Evolutionary conservation across 768 basidiomycete genomes (phyloP), one percentile per base, ranked within the genome.

Genomic region (Rhodotorula kratochvilovae): DNA sequence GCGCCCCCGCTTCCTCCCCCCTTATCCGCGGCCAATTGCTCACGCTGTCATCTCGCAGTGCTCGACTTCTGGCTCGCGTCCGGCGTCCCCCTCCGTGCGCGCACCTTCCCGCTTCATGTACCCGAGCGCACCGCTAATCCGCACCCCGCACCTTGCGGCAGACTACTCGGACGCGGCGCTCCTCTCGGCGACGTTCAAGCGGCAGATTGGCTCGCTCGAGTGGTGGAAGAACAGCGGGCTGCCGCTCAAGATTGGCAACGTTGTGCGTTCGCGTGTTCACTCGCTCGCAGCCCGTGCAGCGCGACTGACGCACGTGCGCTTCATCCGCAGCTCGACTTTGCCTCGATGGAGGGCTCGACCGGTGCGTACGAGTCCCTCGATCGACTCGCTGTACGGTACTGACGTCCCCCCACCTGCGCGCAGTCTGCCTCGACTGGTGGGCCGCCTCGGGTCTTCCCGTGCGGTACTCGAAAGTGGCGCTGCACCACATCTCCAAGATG

Each of bases 381-480:
- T n/a, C n/a, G n/a, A n/a, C n/a, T n/a, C n/a, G n/a, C n/a, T n/a
- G n/a, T n/a, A 48, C 19, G 19, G 7, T 7, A 56, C 15, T 42
- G 21, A 21, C 36, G 25, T 16, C 10, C 19, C 21, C 35, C 35
- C 15, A 13, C 1, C 2, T 19, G 4, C 15, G 33, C 31, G 16
- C 62, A 50, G 83, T 85, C 29, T 88, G 86, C 5, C 85, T 92
- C 48, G 89, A 89, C 79, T 92, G 91, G 90, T 92, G 90, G 90
- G 86, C 88, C 5, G 83, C 85, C 6, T 90, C 89, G 2, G 86
- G 87, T 68, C 83, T 91, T 50, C 90, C 90, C 56, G 85, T 86
- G 29, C 58, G 62, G 11, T 90, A 90, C 80, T 90, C 91, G 77
- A 85, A 85, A 54, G 85, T 87, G 72, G 89, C 89, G 39, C 81